phyloP scores from a whole-genome alignment of 805 yeast species.

The Metschnikowia noctiluminum region DNA sequence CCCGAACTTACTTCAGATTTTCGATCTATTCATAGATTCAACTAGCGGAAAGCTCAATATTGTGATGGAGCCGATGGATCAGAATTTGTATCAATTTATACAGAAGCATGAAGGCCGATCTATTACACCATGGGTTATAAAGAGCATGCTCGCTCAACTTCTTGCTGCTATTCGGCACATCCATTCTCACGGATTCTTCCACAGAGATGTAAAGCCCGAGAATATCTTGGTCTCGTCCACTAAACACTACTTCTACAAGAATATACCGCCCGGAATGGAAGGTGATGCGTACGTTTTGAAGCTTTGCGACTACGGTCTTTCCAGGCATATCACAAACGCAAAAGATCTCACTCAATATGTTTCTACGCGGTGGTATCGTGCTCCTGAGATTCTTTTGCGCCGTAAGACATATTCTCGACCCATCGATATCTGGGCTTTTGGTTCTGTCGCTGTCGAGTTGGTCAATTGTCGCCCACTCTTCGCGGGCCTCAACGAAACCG shows the following conservation, averaged over 20 bases:
- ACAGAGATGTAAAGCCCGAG: constrained; percentile 93
- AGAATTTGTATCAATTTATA: constrained; percentile 75
- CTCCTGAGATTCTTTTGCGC: constrained; percentile 75
- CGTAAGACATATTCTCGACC: constrained; percentile 62
- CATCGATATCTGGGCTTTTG: constrained; percentile 85
- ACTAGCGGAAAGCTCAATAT: constrained; percentile 61
- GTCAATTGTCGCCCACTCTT: constrained; percentile 75
- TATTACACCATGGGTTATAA: constrained; percentile 58
- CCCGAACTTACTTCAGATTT: constrained; percentile 65
- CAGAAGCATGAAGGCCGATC: constrained; percentile 50
- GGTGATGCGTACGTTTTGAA: constrained; percentile 58
- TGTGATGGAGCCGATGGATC: constrained; percentile 86
- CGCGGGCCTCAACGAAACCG: constrained; percentile 77
- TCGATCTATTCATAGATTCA: constrained; percentile 76
- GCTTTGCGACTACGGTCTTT: constrained; percentile 78
- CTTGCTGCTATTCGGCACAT: constrained; percentile 79
- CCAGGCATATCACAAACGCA: constrained; percentile 53
- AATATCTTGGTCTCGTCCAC: constrained; percentile 72
- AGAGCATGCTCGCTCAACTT: constrained; percentile 67
- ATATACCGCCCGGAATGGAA: constrained; percentile 39
- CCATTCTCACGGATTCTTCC: constrained; percentile 65
- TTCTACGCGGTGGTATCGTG: constrained; percentile 82
- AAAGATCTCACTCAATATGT: constrained; percentile 71
- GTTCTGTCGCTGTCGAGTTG: constrained; percentile 70
- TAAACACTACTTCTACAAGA: constrained; percentile 47